These are phyloP conservation scores for Trifolium fragiferum DNA, from an alignment of 306 rosid genomes.

Conservation along the genomic window DNA sequence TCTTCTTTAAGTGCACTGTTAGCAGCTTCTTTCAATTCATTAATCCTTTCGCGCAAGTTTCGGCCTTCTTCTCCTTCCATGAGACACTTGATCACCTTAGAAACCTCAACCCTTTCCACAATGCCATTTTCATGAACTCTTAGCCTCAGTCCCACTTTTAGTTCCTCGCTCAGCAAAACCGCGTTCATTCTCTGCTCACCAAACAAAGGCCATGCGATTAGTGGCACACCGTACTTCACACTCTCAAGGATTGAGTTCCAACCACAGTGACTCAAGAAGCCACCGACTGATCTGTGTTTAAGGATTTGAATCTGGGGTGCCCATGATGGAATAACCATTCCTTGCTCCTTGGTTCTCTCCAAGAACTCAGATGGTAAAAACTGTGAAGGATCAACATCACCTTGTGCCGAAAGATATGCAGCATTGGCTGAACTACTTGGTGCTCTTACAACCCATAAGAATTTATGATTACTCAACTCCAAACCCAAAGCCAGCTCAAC, in stretches of 20 bases:
- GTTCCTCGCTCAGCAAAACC: not conserved
- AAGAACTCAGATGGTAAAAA: not conserved
- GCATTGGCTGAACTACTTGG: not conserved
- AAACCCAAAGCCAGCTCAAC: not conserved
- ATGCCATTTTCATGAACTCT: not conserved
- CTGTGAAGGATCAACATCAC: not conserved
- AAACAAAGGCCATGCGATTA: conserved; percentile 1
- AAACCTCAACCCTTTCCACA: not conserved
- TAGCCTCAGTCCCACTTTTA: conserved; percentile 2
- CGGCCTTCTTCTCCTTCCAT: not conserved
- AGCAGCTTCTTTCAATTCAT: conserved; percentile 3
- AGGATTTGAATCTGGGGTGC: conserved; percentile 1
- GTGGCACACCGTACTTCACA: not conserved
- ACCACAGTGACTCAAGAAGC: not conserved
- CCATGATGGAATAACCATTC: conserved; percentile 4
- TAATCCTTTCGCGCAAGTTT: not conserved
- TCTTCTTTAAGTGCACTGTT: not conserved
- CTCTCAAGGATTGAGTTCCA: conserved; percentile 7
- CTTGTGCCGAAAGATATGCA: not conserved
- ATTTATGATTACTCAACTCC: conserved; percentile 6
- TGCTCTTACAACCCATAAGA: conserved; percentile 17
- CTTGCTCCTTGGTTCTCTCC: conserved; percentile 15
- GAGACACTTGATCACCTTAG: not conserved
- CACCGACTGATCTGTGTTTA: not conserved
- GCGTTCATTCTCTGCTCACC: conserved; percentile 1